Percentiles rank a stretch among this genome's conserved stretches.
phyloP scores from a whole-genome alignment of 306 rosid species.

The Phaseolus lunatus region DNA sequence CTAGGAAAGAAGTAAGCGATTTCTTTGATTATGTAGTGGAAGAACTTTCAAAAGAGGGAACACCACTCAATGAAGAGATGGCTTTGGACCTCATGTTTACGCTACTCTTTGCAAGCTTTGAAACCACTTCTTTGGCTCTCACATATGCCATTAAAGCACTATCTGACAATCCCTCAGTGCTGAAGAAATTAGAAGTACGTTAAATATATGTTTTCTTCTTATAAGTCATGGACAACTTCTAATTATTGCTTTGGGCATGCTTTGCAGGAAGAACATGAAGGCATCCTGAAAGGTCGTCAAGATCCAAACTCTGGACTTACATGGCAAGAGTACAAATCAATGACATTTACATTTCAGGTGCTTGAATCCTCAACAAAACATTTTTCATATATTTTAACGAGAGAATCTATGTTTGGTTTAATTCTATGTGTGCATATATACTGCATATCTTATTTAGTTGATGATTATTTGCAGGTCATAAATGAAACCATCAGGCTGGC shows the following conservation, averaged over 20 bases:
- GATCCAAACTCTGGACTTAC: conserved; percentile 69
- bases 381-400: not conserved
- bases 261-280: conserved; percentile 80
- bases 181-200: conserved; percentile 71
- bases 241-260: no score
- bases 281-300: conserved; percentile 67
- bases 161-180: conserved; percentile 74
- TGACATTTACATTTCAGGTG: conserved; percentile 92
- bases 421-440: not conserved
- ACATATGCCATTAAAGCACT: conserved; percentile 79
- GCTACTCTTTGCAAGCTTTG: conserved; percentile 95
- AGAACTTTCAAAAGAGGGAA: conserved; percentile 86
- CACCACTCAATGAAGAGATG: conserved; percentile 79
- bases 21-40: conserved; percentile 80
- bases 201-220: not conserved
- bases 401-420: not conserved
- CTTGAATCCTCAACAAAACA: not conserved
- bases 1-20: conserved; percentile 68
- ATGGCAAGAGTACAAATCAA: conserved; percentile 97
- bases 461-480: conserved; percentile 68
- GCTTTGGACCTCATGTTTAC: conserved; percentile 97
- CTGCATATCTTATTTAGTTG: conserved; percentile 14
- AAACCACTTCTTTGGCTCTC: conserved; percentile 90
- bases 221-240: no score
- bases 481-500: conserved; percentile 93